Evolutionary conservation across 257 asterid species (phyloP).

Genomic region (Verbascum thapsus): DNA sequence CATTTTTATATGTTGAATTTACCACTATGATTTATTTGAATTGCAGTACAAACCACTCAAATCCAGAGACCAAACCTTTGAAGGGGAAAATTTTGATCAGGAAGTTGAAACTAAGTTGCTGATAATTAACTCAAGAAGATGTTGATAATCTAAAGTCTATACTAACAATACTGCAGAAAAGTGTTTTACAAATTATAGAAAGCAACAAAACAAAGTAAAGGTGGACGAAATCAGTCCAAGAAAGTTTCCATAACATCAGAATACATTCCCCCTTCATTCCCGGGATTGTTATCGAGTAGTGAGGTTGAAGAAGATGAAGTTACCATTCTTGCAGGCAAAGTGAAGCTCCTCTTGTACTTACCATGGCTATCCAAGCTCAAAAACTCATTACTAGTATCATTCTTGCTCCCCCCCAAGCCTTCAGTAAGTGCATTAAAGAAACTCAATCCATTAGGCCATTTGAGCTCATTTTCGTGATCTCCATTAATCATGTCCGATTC

Average conservation of each 20-base stretch:
- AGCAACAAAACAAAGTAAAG: conserved; percentile 32
- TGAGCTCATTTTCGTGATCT: conserved; percentile 77
- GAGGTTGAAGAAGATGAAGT: conserved; percentile 82
- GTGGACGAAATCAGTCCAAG: conserved; percentile 57
- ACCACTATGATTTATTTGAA: no score
- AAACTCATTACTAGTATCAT: conserved; percentile 61
- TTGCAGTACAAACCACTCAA: no score
- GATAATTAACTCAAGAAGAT: no score
- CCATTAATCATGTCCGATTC: conserved; percentile 55
- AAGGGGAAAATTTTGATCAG: no score
- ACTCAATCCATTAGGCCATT: conserved; percentile 88
- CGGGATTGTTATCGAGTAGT: conserved; percentile 62
- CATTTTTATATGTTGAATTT: no score
- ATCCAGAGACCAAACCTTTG: no score
- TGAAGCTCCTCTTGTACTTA: conserved; percentile 85
- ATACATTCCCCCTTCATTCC: conserved; percentile 73
- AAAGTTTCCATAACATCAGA: conserved; percentile 88
- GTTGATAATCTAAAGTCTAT: no score
- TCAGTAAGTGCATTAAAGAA: conserved; percentile 86
- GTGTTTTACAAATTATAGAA: conserved; percentile 27
- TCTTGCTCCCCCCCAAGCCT: no score
- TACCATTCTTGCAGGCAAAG: conserved; percentile 82
- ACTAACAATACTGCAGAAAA: background rate
- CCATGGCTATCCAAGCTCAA: conserved; percentile 77
- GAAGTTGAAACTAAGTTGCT: no score